phyloP scores from a whole-genome alignment of 2,329 filamentous ascomycete species.

The Chrysoporthe cubensis region DNA sequence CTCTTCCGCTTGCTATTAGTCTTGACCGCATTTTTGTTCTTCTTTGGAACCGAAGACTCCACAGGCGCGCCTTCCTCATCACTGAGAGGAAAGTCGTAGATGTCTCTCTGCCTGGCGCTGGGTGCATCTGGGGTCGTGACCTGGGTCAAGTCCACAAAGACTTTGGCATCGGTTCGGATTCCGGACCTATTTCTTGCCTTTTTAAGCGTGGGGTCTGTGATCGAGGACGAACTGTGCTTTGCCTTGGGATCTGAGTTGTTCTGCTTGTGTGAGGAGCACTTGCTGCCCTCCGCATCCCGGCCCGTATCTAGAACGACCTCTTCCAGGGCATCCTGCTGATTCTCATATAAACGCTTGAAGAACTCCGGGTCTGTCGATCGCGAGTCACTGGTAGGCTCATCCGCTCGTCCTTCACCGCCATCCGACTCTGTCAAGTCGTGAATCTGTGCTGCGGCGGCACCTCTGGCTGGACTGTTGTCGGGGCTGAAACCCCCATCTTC shows the following conservation, averaged over 20 bases:
- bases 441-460: not conserved
- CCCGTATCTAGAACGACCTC: constrained; percentile 18
- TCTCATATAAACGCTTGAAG: constrained; percentile 52
- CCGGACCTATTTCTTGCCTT: constrained; percentile 21
- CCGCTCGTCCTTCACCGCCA: constrained; percentile 7
- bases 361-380: constrained; percentile 53
- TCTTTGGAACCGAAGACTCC: constrained; percentile 13
- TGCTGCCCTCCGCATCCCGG: constrained; percentile 2
- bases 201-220: constrained; percentile 36
- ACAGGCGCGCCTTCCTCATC: constrained; percentile 35
- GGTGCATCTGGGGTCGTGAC: constrained; percentile 36
- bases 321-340: constrained; percentile 44
- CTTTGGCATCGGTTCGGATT: constrained; percentile 17
- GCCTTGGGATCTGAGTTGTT: constrained; percentile 18
- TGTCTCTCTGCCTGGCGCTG: constrained; percentile 37
- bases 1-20: constrained; percentile 31
- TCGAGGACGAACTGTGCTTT: constrained; percentile 30
- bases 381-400: constrained; percentile 28
- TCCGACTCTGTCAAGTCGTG: constrained; percentile 4
- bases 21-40: constrained; percentile 10
- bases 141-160: constrained; percentile 38
- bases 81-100: constrained; percentile 52
- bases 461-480: constrained; percentile 29
- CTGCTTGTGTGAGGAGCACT: constrained; percentile 7
- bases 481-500: constrained; percentile 37